Evolutionary conservation across 2,329 filamentous ascomycete species (phyloP).

Genomic region (Fusarium cicatricum): DNA sequence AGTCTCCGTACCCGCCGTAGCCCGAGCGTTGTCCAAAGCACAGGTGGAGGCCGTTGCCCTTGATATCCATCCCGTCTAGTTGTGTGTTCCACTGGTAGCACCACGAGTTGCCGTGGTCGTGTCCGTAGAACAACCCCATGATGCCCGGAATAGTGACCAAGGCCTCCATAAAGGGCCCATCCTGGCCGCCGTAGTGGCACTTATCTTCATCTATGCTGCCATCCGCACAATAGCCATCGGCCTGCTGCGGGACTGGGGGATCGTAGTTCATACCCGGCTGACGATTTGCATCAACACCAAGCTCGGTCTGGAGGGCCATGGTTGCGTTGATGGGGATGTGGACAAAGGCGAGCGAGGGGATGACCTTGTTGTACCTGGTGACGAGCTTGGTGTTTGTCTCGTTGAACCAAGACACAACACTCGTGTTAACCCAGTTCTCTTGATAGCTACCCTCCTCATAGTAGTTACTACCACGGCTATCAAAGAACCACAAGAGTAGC

Average conservation of each 20-base stretch:
- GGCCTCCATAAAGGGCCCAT: constrained; percentile 70
- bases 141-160: constrained; percentile 63
- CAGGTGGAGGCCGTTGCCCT: constrained; percentile 56
- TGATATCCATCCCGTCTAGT: constrained; percentile 45
- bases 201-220: constrained; percentile 46
- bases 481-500: constrained; percentile 76
- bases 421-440: constrained; percentile 55
- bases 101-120: constrained; percentile 72
- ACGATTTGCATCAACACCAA: constrained; percentile 46
- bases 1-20: constrained; percentile 74
- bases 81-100: constrained; percentile 59
- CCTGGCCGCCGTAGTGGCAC: constrained; percentile 58
- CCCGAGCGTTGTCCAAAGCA: constrained; percentile 73
- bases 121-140: constrained; percentile 68
- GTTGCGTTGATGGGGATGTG: constrained; percentile 58
- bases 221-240: constrained; percentile 54
- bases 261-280: constrained; percentile 59
- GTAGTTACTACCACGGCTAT: constrained; percentile 66
- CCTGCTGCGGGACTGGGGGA: constrained; percentile 52
- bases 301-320: constrained; percentile 48
- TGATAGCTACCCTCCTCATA: constrained; percentile 53
- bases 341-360: constrained; percentile 58
- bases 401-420: constrained; percentile 57
- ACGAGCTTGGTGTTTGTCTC: constrained; percentile 39
- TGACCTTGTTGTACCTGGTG: constrained; percentile 43